Evolutionary conservation across 495 filamentous ascomycete genomes (phyloP), one percentile per base, ranked within the genome.

Genomic region (Penicillium lagena): DNA sequence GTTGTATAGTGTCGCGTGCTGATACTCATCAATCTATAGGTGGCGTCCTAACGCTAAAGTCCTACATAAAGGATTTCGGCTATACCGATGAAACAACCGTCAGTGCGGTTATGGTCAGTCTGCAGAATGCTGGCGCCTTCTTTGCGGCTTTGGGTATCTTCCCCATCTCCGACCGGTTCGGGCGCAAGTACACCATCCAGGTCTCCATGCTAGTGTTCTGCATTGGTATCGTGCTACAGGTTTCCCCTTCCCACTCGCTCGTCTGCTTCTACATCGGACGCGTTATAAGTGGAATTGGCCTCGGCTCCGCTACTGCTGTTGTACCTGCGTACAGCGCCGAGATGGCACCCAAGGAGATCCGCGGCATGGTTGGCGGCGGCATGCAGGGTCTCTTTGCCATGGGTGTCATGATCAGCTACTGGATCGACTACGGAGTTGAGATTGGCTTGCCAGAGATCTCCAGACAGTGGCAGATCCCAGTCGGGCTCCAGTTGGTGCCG

Each of bases 281-380:
- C 33, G 62, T 79, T 7, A 60, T 81, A n/a, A 64, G 70, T 1
- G 78, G 78, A 17, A 47, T 82, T 10, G 79, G 78, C 7, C 66
- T 81, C 14, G 79, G 78, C 10, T 68, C 59, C 14, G 70, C 71
- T 3, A 76, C 73, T 0, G 71, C 75, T 0, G 69, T 77, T 11
- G 72, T 79, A 0, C 78, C 79, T 8, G 75, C 76, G 54, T 78
- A 69, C 46, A 71, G 62, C 30, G 66, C 72, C 7, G 78, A 81
- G 50, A 79, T 70, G 62, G 69, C 73, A 12, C 75, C 76, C 2
- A 76, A 75, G 50, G 64, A 72, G 27, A 70, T 80, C 34, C 64
- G 77, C 30, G 77, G 75, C n/a, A 66, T 69, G 39, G 58, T 77
- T 11, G 75, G 70, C 14, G 52, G 55, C 9, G 58, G 72, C 22